phyloP scores from a whole-genome alignment of 2,329 filamentous ascomycete genomes.

The Alternaria infectoria region DNA sequence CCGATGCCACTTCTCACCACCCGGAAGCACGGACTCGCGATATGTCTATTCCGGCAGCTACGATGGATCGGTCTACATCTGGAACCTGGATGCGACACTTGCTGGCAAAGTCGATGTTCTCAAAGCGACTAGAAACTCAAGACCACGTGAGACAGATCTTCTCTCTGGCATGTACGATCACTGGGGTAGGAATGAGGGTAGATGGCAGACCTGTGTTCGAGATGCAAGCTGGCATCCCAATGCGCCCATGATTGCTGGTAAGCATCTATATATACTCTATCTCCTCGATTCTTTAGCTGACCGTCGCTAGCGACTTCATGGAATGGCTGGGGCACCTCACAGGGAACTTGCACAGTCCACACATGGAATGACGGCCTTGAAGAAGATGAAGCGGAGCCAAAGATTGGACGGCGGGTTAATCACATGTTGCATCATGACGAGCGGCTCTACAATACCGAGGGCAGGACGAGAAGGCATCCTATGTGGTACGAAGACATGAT shows the following conservation, averaged over 20 bases:
- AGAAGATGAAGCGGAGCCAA: slow-evolving; percentile 63
- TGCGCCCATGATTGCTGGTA: slow-evolving; percentile 76
- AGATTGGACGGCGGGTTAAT: slow-evolving; percentile 45
- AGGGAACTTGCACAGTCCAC: slow-evolving; percentile 79
- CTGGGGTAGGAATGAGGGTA: slow-evolving; percentile 60
- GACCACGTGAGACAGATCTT: slow-evolving; percentile 61
- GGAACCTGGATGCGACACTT: slow-evolving; percentile 88
- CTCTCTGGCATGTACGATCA: slow-evolving; percentile 64
- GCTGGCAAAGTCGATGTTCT: slow-evolving; percentile 80
- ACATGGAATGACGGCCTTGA: slow-evolving; percentile 72
- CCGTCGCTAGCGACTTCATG: slow-evolving; percentile 72
- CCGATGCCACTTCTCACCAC: slow-evolving; percentile 92
- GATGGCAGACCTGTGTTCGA: slow-evolving; percentile 79
- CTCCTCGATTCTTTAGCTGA: slow-evolving; percentile 17
- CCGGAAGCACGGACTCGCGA: slow-evolving; percentile 81
- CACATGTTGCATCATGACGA: slow-evolving; percentile 46
- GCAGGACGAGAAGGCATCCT: slow-evolving; percentile 25
- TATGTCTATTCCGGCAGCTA: slow-evolving; percentile 94
- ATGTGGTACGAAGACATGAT: slow-evolving; percentile 39
- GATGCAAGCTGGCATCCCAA: slow-evolving; percentile 92
- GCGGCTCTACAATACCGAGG: slow-evolving; percentile 36
- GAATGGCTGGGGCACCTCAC: slow-evolving; percentile 76
- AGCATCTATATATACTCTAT: slow-evolving; percentile 27
- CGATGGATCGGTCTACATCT: slow-evolving; percentile 88
- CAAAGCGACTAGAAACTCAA: slow-evolving; percentile 68